These are phyloP conservation scores for Selaginella tamariscina DNA, from an alignment of 75 land plant genomes.

Conservation along the genomic window DNA sequence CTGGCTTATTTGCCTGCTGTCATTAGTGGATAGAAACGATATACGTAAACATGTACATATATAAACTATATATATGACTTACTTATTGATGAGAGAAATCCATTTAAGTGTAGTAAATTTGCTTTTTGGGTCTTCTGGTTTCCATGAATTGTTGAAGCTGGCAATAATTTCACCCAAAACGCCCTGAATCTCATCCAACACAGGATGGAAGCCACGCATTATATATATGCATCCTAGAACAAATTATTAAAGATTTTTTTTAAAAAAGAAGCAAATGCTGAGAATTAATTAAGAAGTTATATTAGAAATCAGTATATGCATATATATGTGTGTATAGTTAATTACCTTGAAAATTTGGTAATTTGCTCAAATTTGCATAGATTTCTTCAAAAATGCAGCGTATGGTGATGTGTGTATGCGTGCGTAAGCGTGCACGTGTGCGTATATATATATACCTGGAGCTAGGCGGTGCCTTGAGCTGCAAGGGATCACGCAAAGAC, in stretches of 20 bases:
- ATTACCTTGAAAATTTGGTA: too few relatives aligned
- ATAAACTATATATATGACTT: conserved; percentile 14
- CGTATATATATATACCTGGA: too few relatives aligned
- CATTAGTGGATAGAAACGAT: not conserved
- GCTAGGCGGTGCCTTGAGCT: conserved; percentile 1
- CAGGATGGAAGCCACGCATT: conserved; percentile 94
- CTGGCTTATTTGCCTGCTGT: not conserved
- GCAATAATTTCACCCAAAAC: conserved; percentile 47
- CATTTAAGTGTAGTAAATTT: conserved; percentile 76
- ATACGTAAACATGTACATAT: conserved; percentile 4
- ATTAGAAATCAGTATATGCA: not conserved
- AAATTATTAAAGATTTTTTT: too few relatives aligned
- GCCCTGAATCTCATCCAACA: conserved; percentile 44
- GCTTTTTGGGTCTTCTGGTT: conserved; percentile 45
- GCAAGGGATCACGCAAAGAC: not conserved
- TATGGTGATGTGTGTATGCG: too few relatives aligned
- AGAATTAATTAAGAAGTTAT: not conserved
- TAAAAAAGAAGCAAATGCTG: too few relatives aligned
- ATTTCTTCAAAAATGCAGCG: too few relatives aligned
- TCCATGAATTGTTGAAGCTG: conserved; percentile 41
- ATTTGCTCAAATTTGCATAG: too few relatives aligned
- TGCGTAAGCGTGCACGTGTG: too few relatives aligned
- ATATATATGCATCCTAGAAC: conserved; percentile 60
- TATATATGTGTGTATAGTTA: not conserved
- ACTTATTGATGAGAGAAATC: conserved; percentile 69